Percentiles rank a stretch among this genome's conserved stretches.
Conservation (phyloP, 306 rosid species). For the Lotus japonicus region DNA sequence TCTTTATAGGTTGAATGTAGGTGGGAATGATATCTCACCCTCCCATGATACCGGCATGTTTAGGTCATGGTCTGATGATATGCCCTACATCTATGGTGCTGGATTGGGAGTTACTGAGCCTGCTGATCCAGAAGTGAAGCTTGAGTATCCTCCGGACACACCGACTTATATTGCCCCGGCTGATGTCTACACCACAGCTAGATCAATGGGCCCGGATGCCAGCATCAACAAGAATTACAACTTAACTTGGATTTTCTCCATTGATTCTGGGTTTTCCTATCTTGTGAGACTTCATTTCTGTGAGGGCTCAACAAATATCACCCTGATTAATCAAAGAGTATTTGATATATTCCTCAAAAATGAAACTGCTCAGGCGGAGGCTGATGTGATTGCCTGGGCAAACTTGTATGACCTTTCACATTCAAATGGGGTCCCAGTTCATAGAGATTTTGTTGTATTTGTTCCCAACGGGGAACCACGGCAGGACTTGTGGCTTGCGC, state of each 20-base stretch:
- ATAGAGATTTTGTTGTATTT: conserved; percentile 52
- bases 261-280: conserved; percentile 74
- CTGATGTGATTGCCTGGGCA: conserved; percentile 54
- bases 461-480: conserved; percentile 61
- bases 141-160: conserved; percentile 31
- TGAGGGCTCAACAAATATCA: conserved; percentile 44
- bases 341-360: conserved; percentile 59
- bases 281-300: conserved; percentile 93
- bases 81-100: conserved; percentile 53
- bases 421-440: conserved; percentile 43
- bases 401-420: background rate
- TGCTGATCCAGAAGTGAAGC: conserved; percentile 42
- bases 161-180: conserved; percentile 63
- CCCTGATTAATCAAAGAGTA: conserved; percentile 46
- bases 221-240: conserved; percentile 57
- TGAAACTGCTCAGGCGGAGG: conserved; percentile 52
- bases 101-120: conserved; percentile 49
- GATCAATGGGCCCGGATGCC: conserved; percentile 74
- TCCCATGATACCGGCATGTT: conserved; percentile 71
- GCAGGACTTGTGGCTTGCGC: conserved; percentile 65
- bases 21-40: conserved; percentile 81
- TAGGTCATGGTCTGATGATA: conserved; percentile 78
- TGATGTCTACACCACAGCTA: conserved; percentile 65
- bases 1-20: conserved; percentile 70
- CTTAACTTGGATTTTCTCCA: conserved; percentile 69